Conservation (phyloP, 805 yeast species). For the Pichia ethanolica region DNA sequence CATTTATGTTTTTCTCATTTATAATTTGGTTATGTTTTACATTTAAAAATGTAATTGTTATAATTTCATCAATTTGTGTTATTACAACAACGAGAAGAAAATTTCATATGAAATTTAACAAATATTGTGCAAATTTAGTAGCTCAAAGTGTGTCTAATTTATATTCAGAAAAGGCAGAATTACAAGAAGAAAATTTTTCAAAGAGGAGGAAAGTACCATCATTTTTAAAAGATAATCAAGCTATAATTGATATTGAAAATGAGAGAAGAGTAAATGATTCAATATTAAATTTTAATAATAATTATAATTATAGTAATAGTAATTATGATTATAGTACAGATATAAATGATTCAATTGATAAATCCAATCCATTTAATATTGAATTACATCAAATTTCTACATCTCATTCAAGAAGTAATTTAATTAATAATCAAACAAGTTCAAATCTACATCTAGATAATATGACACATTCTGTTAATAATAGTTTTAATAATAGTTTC, state of each 20-base stretch:
- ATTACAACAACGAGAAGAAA: constrained; percentile 10
- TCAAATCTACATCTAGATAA: not conserved
- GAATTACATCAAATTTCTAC: constrained; percentile 1
- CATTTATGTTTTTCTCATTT: constrained; percentile 71
- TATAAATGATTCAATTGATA: not conserved
- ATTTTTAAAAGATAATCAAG: constrained; percentile 1
- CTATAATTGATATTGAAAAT: not conserved
- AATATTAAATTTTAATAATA: not conserved
- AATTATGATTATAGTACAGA: too few relatives aligned
- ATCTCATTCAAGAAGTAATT: constrained; percentile 5
- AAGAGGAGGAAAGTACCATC: constrained; percentile 18
- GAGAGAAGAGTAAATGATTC: not conserved
- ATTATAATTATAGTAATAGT: not conserved
- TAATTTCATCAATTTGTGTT: constrained; percentile 19
- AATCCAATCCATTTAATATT: constrained; percentile 5
- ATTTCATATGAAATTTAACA: constrained; percentile 11
- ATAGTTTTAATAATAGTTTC: too few relatives aligned
- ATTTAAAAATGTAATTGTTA: constrained; percentile 16
- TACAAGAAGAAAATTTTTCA: constrained; percentile 15
- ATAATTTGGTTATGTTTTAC: constrained; percentile 64
- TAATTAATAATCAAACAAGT: not conserved
- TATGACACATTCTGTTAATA: too few relatives aligned
- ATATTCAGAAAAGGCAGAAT: constrained; percentile 16
- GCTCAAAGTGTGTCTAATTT: constrained; percentile 22
- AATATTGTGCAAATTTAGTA: constrained; percentile 21